Percentiles rank a stretch among this genome's conserved stretches.
These are phyloP conservation scores for Phoma sp. DNA, from an alignment of 2,329 filamentous ascomycete genomes.

Conservation along the genomic window DNA sequence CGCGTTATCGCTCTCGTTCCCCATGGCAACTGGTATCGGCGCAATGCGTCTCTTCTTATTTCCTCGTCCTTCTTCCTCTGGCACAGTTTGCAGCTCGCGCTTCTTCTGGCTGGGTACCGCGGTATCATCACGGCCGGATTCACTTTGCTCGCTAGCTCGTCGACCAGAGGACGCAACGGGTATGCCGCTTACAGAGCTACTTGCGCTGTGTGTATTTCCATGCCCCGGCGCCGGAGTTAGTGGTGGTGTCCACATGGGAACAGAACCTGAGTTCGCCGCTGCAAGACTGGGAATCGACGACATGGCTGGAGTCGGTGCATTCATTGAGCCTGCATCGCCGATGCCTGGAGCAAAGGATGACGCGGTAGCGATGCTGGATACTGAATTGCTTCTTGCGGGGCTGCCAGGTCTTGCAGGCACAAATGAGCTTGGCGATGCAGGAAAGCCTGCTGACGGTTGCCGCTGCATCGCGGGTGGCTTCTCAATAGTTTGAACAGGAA, in stretches of 20 bases:
- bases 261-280: slow-evolving; percentile 69
- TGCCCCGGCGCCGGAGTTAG: slow-evolving; percentile 72
- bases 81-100: slow-evolving; percentile 45
- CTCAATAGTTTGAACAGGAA: slow-evolving; percentile 59
- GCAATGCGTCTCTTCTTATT: slow-evolving; percentile 55
- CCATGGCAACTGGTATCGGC: slow-evolving; percentile 50
- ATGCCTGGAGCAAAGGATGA: slow-evolving; percentile 52
- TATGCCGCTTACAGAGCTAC: slow-evolving; percentile 60
- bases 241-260: slow-evolving; percentile 84
- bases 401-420: slow-evolving; percentile 69
- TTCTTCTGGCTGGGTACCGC: slow-evolving; percentile 36
- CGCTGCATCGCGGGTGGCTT: slow-evolving; percentile 61
- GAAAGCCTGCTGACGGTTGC: slow-evolving; percentile 60
- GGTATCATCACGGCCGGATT: slow-evolving; percentile 45
- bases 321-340: slow-evolving; percentile 56
- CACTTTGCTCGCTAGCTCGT: slow-evolving; percentile 44
- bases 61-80: slow-evolving; percentile 44
- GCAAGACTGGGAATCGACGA: slow-evolving; percentile 79
- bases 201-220: slow-evolving; percentile 58
- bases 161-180: slow-evolving; percentile 33
- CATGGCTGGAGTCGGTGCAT: slow-evolving; percentile 78
- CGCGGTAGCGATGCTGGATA: slow-evolving; percentile 78
- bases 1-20: slow-evolving; percentile 31
- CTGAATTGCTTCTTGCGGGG: slow-evolving; percentile 83
- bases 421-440: slow-evolving; percentile 64